A percentile compares a stretch with the other conserved stretches of the same genome.
phyloP scores from a whole-genome alignment of 257 asterid genomes.

The Solanum tarijense region DNA sequence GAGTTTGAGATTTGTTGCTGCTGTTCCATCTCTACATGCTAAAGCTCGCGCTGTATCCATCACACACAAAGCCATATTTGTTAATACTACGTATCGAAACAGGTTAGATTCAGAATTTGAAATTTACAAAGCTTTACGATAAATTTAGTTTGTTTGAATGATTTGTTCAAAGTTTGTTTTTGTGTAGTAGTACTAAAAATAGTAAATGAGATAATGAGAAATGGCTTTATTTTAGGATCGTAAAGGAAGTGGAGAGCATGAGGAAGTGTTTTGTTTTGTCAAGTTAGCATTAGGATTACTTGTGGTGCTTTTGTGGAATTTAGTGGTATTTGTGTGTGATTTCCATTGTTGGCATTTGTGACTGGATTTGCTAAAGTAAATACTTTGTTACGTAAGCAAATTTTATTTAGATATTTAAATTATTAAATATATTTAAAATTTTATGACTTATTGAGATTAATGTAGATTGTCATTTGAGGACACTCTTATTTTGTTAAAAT shows the following conservation, averaged over 20 bases:
- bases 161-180: not conserved
- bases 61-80: slow-evolving; percentile 8
- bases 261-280: not conserved
- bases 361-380: not conserved
- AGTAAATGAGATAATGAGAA: not conserved
- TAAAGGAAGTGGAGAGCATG: not conserved
- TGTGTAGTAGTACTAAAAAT: not conserved
- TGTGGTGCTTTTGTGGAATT: not conserved
- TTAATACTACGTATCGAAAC: no score
- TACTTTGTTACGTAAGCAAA: not conserved
- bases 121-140: not conserved
- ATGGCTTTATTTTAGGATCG: not conserved
- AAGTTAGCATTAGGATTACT: not conserved
- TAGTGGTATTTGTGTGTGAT: not conserved
- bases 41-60: slow-evolving; percentile 15
- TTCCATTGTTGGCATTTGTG: not conserved
- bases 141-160: not conserved
- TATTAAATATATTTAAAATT: not conserved
- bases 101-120: not conserved
- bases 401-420: not conserved
- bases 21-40: slow-evolving; percentile 19
- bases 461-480: not conserved
- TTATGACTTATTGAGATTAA: not conserved
- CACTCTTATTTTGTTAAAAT: not conserved
- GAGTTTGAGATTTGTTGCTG: slow-evolving; percentile 16